Base-by-base conservation (phyloP, 164 flowering plant genomes). In the Vitis amurensis region DNA sequence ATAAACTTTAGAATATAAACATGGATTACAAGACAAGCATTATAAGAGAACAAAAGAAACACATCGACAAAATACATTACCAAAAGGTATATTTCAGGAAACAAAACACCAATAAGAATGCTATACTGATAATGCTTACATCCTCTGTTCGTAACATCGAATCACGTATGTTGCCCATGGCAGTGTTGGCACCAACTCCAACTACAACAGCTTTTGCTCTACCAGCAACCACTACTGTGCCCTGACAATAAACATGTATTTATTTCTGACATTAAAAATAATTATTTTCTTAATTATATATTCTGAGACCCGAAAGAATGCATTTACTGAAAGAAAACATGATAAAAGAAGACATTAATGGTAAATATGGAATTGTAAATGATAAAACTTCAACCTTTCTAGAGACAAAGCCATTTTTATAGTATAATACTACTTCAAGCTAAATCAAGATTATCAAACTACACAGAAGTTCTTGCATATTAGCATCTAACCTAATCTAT, bases 151-250 rank as follows among this genome's bases (percentile, higher is more conserved):
- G 91, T 81, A 92, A 69, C 94, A 94, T 92, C 14, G 97, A 92
- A 78, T 94, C 99, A 8, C 94, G 99, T 66, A 94, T 94, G 83
- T 88, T 88, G 17, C 99, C 99, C 99, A 94, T 91, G 63, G 99
- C 99, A 75, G 98, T 92, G 76, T 88, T 91, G 56, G 98, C 77
- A 64, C 99, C 99, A 71, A 94, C 96, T 65, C 98, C 97, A 73
- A 88, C 85, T 16, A 95, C 99, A 77, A 90, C 82, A 67, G 99
- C 99, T 81, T 93, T 91, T 66, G 96, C 99, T 80, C 99, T 82
- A 62, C 99, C 99, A 69, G 96, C 88, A 69, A 91, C 99, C 50
- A 92, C 94, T 14, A 88, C 83, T 50, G 99, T 92, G 68, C 99
- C 99, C 99, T 95, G 90, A 63, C 63, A 79, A 47, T 62, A 63